A percentile compares a stretch with the other conserved stretches of the same genome.
Conservation (phyloP, 2,329 filamentous ascomycete genomes). For the Neurospora crassa region DNA sequence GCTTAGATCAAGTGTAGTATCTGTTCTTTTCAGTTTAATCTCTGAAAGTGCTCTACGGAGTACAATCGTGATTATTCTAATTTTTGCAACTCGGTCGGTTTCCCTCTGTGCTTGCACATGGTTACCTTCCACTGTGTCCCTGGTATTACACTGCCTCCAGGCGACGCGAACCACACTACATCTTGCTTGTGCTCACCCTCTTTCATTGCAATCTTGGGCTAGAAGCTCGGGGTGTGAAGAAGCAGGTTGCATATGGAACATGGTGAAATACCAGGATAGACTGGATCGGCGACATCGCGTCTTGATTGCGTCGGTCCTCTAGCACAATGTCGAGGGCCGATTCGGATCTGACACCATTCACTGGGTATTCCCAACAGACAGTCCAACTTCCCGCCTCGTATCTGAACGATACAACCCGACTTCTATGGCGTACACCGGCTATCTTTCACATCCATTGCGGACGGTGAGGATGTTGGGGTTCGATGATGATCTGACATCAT, state of each 20-base stretch:
- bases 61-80: slow-evolving; percentile 15
- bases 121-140: slow-evolving; percentile 13
- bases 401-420: neutral
- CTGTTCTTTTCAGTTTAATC: slow-evolving; percentile 7
- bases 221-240: slow-evolving; percentile 9
- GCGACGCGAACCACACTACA: slow-evolving; percentile 10
- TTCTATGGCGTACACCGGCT: neutral
- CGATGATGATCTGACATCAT: too few relatives aligned
- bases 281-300: neutral
- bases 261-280: neutral
- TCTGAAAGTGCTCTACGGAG: slow-evolving; percentile 14
- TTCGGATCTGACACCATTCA: neutral
- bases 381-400: neutral
- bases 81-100: slow-evolving; percentile 11
- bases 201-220: slow-evolving; percentile 12
- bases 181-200: neutral
- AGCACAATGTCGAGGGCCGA: neutral
- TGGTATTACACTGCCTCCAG: slow-evolving; percentile 17
- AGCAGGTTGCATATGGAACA: neutral
- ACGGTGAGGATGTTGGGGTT: too few relatives aligned
- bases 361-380: neutral
- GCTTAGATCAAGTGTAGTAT: slow-evolving; percentile 17
- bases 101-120: slow-evolving; percentile 15
- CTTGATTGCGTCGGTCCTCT: neutral
- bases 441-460: neutral